phyloP scores from a whole-genome alignment of 2,329 filamentous ascomycete genomes.

The Phialophora tarda region DNA sequence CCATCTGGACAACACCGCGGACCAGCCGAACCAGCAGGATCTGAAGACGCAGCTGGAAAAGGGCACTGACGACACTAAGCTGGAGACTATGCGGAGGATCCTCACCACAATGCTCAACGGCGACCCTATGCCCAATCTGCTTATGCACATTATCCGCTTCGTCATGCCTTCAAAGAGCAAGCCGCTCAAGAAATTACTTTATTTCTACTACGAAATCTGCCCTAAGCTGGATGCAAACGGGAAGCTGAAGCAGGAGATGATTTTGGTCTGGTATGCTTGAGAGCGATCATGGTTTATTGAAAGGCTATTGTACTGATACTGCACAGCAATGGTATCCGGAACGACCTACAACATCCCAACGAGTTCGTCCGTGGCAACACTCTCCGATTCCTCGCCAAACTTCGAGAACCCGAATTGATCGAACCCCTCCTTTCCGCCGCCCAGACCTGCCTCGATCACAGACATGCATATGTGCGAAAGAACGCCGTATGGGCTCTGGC shows the following conservation, averaged over 20 bases:
- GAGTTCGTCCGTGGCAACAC: conserved; percentile 98
- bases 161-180: conserved; percentile 99
- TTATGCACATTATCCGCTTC: conserved; percentile 99
- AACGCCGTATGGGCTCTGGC: conserved; percentile 95
- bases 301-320: neutral
- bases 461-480: conserved; percentile 97
- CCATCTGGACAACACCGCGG: conserved; percentile 95
- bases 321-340: conserved; percentile 90
- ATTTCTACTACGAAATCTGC: conserved; percentile 96
- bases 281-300: neutral
- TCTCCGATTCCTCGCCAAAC: conserved; percentile 95
- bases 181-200: conserved; percentile 93
- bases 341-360: conserved; percentile 95
- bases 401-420: conserved; percentile 92
- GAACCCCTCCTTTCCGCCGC: conserved; percentile 94
- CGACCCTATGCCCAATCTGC: conserved; percentile 88
- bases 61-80: conserved; percentile 88
- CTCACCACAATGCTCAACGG: conserved; percentile 94
- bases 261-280: conserved; percentile 85
- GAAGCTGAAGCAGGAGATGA: conserved; percentile 99
- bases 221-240: conserved; percentile 90
- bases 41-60: conserved; percentile 93
- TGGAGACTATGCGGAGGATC: conserved; percentile 96
- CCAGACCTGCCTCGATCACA: conserved; percentile 89
- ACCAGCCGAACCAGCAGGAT: conserved; percentile 87